phyloP scores from a whole-genome alignment of 2,329 filamentous ascomycete genomes.

The Aspergillus pseudoterreus region DNA sequence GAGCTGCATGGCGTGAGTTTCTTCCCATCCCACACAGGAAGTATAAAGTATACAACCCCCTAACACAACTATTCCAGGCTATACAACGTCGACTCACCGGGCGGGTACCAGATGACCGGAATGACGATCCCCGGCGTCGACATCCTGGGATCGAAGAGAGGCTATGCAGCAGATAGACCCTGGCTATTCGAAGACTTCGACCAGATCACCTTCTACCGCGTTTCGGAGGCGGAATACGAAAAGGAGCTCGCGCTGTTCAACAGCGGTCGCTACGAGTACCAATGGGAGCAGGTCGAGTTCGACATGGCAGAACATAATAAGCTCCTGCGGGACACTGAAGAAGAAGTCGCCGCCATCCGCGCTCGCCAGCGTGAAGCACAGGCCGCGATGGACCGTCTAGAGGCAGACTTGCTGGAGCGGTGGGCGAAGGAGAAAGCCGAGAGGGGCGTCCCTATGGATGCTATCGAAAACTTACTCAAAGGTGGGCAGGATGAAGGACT shows the following conservation, averaged over 20 bases:
- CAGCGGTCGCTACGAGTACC: slow-evolving; percentile 50
- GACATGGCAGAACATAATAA: slow-evolving; percentile 56
- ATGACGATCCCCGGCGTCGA: slow-evolving; percentile 54
- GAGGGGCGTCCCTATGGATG: slow-evolving; percentile 48
- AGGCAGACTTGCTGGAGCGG: slow-evolving; percentile 33
- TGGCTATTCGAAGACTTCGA: slow-evolving; percentile 59
- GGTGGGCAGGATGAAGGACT: slow-evolving; percentile 26
- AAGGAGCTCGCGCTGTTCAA: slow-evolving; percentile 46
- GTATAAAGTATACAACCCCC: neutral
- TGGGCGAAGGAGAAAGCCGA: slow-evolving; percentile 44
- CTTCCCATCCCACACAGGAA: neutral
- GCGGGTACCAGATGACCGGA: slow-evolving; percentile 54
- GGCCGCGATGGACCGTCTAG: slow-evolving; percentile 38
- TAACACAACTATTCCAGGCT: slow-evolving; percentile 27
- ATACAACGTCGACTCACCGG: slow-evolving; percentile 56
- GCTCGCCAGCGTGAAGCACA: slow-evolving; percentile 47
- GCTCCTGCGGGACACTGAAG: slow-evolving; percentile 43
- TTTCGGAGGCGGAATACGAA: slow-evolving; percentile 52
- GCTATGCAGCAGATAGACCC: slow-evolving; percentile 45
- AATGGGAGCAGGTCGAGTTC: slow-evolving; percentile 49
- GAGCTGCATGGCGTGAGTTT: slow-evolving; percentile 44
- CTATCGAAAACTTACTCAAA: slow-evolving; percentile 48
- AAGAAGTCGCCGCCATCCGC: slow-evolving; percentile 48
- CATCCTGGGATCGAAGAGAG: slow-evolving; percentile 49
- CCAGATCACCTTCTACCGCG: slow-evolving; percentile 53